A percentile compares a stretch with the other conserved stretches of the same genome.
Conservation (phyloP, 2,329 filamentous ascomycete species). For the Xylaria sp. region DNA sequence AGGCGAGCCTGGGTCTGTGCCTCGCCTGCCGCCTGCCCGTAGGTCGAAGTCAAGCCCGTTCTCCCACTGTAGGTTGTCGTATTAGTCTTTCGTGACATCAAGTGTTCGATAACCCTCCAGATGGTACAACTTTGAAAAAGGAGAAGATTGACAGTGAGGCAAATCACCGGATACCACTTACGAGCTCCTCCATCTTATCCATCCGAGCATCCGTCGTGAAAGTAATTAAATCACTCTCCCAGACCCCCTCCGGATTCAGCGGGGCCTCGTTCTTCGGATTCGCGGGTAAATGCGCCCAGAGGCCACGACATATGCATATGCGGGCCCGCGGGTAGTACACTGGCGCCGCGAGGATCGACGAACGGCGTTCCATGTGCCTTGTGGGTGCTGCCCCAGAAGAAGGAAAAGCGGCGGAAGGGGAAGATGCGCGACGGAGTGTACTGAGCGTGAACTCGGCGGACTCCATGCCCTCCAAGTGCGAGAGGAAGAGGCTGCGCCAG, state of each 20-base stretch:
- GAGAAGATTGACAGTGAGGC: not conserved
- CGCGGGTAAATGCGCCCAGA: conserved; percentile 75
- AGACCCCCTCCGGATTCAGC: conserved; percentile 69
- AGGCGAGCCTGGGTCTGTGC: conserved; percentile 41
- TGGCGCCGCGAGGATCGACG: conserved; percentile 42
- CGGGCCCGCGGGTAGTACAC: conserved; percentile 63
- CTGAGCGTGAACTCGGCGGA: conserved; percentile 57
- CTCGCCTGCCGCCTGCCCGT: not conserved
- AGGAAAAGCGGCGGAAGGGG: no score
- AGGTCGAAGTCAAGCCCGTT: conserved; percentile 38
- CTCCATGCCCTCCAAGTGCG: conserved; percentile 55
- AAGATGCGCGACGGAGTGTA: conserved; percentile 51
- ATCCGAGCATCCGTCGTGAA: conserved; percentile 90
- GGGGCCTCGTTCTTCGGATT: conserved; percentile 76
- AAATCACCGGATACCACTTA: conserved; percentile 1
- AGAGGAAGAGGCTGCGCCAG: conserved; percentile 59
- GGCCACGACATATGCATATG: conserved; percentile 83
- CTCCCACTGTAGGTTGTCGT: conserved; percentile 33
- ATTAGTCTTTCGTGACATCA: not conserved
- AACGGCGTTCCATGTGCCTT: not conserved
- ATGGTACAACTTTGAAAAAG: no score
- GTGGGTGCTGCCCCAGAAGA: not conserved
- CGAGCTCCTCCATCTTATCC: conserved; percentile 78
- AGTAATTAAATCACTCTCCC: conserved; percentile 77
- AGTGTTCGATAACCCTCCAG: not conserved